phyloP scores from a whole-genome alignment of 257 asterid genomes.

The Anisodus acutangulus region DNA sequence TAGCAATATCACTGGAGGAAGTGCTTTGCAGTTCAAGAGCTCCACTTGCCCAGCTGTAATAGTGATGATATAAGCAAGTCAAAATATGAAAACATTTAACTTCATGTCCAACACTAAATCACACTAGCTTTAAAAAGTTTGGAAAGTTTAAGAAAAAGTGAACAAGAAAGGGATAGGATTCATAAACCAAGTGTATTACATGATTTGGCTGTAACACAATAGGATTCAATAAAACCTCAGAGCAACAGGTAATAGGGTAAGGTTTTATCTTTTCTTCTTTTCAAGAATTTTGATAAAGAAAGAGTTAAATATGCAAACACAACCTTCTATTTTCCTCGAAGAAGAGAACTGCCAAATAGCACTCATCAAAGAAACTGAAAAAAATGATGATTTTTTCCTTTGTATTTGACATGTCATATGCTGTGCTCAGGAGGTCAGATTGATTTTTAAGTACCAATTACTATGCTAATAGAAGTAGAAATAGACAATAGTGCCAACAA shows the following conservation, averaged over 20 bases:
- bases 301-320: not conserved
- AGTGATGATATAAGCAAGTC: constrained; percentile 9
- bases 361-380: not conserved
- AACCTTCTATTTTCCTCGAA: not conserved
- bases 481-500: not conserved
- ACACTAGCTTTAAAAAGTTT: not conserved
- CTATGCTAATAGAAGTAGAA: not conserved
- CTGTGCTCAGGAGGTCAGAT: not conserved
- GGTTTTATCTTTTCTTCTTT: not conserved
- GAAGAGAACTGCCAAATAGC: not conserved
- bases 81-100: not conserved
- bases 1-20: constrained; percentile 55
- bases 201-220: not conserved
- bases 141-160: not conserved
- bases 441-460: not conserved
- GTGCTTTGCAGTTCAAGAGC: constrained; percentile 81
- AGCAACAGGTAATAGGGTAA: not conserved
- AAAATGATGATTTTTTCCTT: not conserved
- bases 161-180: not conserved
- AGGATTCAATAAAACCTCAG: not conserved
- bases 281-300: constrained; percentile 9
- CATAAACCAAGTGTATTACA: not conserved
- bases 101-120: constrained; percentile 6
- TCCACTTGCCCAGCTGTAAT: constrained; percentile 94
- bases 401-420: not conserved